These are phyloP conservation scores for Nakazawaea ernobii DNA, from an alignment of 805 yeast genomes.

Conservation along the genomic window DNA sequence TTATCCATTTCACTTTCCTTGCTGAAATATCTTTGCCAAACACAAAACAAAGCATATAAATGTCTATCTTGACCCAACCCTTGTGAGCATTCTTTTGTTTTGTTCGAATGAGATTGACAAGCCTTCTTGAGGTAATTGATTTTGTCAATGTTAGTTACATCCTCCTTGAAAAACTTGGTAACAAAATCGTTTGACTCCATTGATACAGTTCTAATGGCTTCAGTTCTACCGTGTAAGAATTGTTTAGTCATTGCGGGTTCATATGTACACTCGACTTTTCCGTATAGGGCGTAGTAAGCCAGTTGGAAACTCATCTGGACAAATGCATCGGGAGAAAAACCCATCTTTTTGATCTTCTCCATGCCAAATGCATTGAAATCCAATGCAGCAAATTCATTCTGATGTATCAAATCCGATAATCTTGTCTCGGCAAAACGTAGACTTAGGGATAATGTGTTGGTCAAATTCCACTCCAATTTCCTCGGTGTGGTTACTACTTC, in stretches of 20 bases:
- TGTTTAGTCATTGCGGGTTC: conserved; percentile 95
- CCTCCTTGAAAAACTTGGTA: conserved; percentile 71
- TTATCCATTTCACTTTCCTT: conserved; percentile 20
- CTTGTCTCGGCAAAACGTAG: conserved; percentile 89
- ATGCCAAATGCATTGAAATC: conserved; percentile 74
- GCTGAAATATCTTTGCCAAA: conserved; percentile 66
- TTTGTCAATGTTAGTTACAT: conserved; percentile 53
- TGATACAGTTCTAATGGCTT: conserved; percentile 83
- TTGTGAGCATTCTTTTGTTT: conserved; percentile 60
- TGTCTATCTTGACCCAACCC: conserved; percentile 95
- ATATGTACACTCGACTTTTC: conserved; percentile 88
- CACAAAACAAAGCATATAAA: conserved; percentile 78
- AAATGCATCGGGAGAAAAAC: conserved; percentile 90
- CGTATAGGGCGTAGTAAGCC: conserved; percentile 86
- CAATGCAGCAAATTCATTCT: conserved; percentile 78
- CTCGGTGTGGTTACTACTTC: conserved; percentile 67
- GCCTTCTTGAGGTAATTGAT: conserved; percentile 58
- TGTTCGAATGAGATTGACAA: conserved; percentile 60
- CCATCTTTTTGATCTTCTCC: conserved; percentile 73
- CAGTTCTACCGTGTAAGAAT: conserved; percentile 88
- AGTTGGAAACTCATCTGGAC: conserved; percentile 93
- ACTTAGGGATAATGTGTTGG: conserved; percentile 70
- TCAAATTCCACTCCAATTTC: conserved; percentile 83
- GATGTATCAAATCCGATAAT: conserved; percentile 79
- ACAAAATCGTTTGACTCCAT: conserved; percentile 77